Evolutionary conservation across 1,284 basidiomycete genomes (phyloP).

Genomic region (Rhodotorula sp.): DNA sequence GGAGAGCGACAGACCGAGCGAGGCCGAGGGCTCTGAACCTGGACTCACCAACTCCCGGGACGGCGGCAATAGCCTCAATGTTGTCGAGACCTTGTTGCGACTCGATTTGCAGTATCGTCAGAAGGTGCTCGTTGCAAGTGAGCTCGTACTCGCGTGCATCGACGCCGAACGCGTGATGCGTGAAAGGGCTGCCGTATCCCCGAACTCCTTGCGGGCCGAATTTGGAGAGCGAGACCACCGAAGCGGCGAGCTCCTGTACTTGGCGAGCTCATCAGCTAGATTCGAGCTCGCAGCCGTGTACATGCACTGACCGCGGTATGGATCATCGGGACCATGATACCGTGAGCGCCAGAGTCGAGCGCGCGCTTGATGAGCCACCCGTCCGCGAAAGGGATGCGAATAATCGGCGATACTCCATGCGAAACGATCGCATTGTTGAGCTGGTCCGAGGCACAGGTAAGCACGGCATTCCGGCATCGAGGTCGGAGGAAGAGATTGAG

Average conservation of each 20-base stretch:
- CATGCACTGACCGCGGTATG: conserved; percentile 40
- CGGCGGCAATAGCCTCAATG: conserved; percentile 48
- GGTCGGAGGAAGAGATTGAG: no score
- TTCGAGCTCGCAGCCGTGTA: background rate
- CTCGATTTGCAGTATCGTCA: conserved; percentile 49
- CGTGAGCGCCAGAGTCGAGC: conserved; percentile 49
- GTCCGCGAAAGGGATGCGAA: conserved; percentile 48
- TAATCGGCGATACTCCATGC: conserved; percentile 48
- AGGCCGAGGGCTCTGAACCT: no score
- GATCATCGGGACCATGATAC: conserved; percentile 47
- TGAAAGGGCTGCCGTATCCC: conserved; percentile 47
- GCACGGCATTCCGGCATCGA: background rate
- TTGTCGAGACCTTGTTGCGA: conserved; percentile 46
- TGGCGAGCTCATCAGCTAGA: background rate
- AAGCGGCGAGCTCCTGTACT: conserved; percentile 35
- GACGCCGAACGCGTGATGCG: conserved; percentile 46
- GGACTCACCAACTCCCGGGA: conserved; percentile 45
- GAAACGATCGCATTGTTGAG: conserved; percentile 38
- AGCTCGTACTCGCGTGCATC: conserved; percentile 44
- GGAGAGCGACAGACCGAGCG: background rate
- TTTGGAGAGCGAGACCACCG: conserved; percentile 41
- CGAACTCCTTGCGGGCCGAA: conserved; percentile 38
- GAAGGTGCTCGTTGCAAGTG: conserved; percentile 45
- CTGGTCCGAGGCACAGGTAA: background rate
- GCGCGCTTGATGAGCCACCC: conserved; percentile 50